Evolutionary conservation across 1,284 basidiomycete species (phyloP), one percentile per base, ranked within the genome.

Genomic region (Omphalotus olearius): DNA sequence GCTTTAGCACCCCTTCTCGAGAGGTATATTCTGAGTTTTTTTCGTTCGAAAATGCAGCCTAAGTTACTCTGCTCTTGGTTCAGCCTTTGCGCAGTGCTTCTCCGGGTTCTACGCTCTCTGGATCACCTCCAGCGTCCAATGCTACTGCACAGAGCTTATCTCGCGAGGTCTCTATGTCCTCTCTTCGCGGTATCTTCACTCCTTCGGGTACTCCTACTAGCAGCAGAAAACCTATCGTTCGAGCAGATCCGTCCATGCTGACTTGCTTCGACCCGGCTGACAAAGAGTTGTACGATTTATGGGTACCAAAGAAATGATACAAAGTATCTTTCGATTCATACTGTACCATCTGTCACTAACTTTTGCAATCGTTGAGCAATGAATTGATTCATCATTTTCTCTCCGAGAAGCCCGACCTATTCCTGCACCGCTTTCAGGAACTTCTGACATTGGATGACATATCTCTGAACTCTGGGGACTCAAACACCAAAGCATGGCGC

Each of bases 251-350:
- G 9, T 68, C 82, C 4, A 67, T 88, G 35, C 63, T 81, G 50
- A 85, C 85, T 35, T 86, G 79, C 59, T 90, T 90, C 60, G 86
- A 90, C 62, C 74, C 79, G 17, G 66, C 73, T 25, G 88, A 90
- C 67, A 82, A 75, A 65, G 83, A 87, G 57, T 69, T 90, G 25
- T 88, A 89, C 59, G 78, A 82, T 46, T 69, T 89, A 9, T 90
- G 88, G 87, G 84, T 72, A 33, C 83, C 84, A 6, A 79, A 65
- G 50, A 59, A 62, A 41, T 59, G 49, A 23, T 33, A 33, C 30
- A 33, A 10, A 23, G 16, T 4, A 45, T 33, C 45, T 23, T 28
- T 17, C 28, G 30, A n/a, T 5, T 2, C 25, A 39, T 16, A 25
- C 45, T 35, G 6, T 35, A 7, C 18, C 9, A n/a, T 17, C 11